Conservation (phyloP, 2,329 filamentous ascomycete species). For the Thielaviopsis populi region DNA sequence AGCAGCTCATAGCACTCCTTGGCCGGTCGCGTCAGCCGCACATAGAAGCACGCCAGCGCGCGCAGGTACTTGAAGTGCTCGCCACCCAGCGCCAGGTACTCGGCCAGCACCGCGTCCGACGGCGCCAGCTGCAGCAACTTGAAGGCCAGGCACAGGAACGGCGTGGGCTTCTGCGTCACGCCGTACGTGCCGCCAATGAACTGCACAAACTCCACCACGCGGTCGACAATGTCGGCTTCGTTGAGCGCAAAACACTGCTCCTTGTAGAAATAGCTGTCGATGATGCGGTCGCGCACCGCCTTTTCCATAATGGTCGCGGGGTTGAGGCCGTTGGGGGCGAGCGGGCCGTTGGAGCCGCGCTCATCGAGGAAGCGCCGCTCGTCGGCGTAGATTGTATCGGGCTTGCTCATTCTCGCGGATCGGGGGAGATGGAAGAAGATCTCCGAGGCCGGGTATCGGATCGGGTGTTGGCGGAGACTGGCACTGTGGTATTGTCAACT, state of each 20-base stretch:
- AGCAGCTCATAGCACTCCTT: slow-evolving; percentile 66
- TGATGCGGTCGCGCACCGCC: slow-evolving; percentile 85
- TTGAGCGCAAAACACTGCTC: slow-evolving; percentile 97
- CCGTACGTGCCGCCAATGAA: slow-evolving; percentile 85
- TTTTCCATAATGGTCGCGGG: slow-evolving; percentile 94
- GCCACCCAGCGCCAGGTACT: slow-evolving; percentile 65
- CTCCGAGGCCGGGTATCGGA: not conserved
- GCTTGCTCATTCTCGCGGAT: slow-evolving; percentile 12
- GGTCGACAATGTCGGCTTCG: slow-evolving; percentile 66
- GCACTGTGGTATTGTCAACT: not conserved
- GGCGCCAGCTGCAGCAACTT: slow-evolving; percentile 85
- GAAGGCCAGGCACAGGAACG: slow-evolving; percentile 87
- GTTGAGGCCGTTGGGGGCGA: slow-evolving; percentile 78
- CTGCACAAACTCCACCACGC: slow-evolving; percentile 65
- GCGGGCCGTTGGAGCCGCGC: slow-evolving; percentile 59
- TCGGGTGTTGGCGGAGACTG: not conserved
- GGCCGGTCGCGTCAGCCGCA: slow-evolving; percentile 71
- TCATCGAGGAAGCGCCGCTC: slow-evolving; percentile 75
- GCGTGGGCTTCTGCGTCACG: slow-evolving; percentile 67
- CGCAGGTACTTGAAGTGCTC: slow-evolving; percentile 75
- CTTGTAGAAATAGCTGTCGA: slow-evolving; percentile 95
- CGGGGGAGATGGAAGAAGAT: not conserved
- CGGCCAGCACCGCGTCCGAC: slow-evolving; percentile 58
- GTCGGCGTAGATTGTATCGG: slow-evolving; percentile 55
- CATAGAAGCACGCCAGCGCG: slow-evolving; percentile 80